phyloP scores from a whole-genome alignment of 495 filamentous ascomycete species.

The Evernia prunastri region DNA sequence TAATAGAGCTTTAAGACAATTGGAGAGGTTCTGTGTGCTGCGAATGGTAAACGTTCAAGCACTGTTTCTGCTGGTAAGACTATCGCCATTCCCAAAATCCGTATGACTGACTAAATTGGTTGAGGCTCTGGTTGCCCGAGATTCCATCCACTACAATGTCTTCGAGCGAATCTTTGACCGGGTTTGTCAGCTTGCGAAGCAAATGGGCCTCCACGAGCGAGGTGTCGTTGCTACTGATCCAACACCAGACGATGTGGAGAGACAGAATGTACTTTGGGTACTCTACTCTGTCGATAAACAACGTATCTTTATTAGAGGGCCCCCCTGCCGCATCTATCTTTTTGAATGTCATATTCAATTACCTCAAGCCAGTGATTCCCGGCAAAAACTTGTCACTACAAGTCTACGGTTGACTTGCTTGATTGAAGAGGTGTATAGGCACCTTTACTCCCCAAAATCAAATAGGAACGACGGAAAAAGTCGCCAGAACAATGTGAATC shows the following conservation, averaged over 20 bases:
- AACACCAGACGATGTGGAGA: not conserved
- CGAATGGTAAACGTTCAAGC: slow-evolving; percentile 2
- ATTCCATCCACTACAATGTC: slow-evolving; percentile 3
- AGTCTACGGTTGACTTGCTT: slow-evolving; percentile 2
- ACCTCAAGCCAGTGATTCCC: not conserved
- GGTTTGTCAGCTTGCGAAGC: slow-evolving; percentile 2
- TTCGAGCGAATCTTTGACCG: slow-evolving; percentile 2
- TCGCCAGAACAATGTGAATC: not conserved
- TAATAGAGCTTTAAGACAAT: slow-evolving; percentile 1
- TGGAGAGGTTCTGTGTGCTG: slow-evolving; percentile 2
- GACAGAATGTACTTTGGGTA: slow-evolving; percentile 1
- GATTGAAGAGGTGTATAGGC: slow-evolving; percentile 1
- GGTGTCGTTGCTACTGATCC: slow-evolving; percentile 1
- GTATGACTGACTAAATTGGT: not conserved
- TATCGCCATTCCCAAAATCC: not conserved
- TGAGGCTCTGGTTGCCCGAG: slow-evolving; percentile 1
- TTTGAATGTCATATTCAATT: slow-evolving; percentile 3
- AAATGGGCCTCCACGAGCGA: not conserved
- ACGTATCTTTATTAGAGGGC: not conserved
- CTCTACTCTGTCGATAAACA: slow-evolving; percentile 2
- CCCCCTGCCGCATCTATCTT: slow-evolving; percentile 1
- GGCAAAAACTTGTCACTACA: slow-evolving; percentile 2
- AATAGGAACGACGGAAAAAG: not conserved
- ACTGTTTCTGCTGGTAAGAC: slow-evolving; percentile 1
- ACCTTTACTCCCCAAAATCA: not conserved